Evolutionary conservation across 2,329 filamentous ascomycete species (phyloP).

Genomic region (Exophiala bonariae): DNA sequence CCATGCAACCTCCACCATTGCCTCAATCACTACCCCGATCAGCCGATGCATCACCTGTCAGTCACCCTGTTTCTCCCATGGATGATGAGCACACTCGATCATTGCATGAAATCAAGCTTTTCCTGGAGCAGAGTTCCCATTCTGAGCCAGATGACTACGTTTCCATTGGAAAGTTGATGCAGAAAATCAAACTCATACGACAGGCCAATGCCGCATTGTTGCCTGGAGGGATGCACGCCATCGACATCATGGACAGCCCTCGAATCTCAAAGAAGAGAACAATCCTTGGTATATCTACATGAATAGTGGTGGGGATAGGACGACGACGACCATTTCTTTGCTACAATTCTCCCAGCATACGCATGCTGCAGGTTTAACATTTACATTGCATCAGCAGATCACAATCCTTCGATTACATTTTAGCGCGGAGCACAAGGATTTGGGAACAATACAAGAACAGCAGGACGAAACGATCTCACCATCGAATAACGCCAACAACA

Average conservation of each 20-base stretch:
- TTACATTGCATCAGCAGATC: not conserved
- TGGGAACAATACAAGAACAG: conserved; percentile 8
- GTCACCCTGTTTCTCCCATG: conserved; percentile 61
- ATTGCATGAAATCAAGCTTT: conserved; percentile 76
- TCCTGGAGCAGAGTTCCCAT: conserved; percentile 73
- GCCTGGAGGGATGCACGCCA: conserved; percentile 44
- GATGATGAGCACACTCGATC: conserved; percentile 84
- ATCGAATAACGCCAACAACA: conserved; percentile 8
- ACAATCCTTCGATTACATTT: conserved; percentile 19
- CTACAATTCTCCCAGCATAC: conserved; percentile 10
- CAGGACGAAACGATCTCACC: conserved; percentile 6
- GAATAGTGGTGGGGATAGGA: not conserved
- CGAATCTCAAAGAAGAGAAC: conserved; percentile 47
- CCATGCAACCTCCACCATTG: conserved; percentile 40
- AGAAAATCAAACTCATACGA: conserved; percentile 75
- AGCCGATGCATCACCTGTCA: conserved; percentile 49
- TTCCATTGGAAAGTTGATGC: conserved; percentile 76
- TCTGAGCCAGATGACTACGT: conserved; percentile 76
- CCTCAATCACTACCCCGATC: conserved; percentile 42
- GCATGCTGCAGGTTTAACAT: not conserved
- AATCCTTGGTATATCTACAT: conserved; percentile 39
- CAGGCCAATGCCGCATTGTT: conserved; percentile 34
- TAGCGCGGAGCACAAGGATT: conserved; percentile 14
- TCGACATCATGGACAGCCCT: conserved; percentile 43
- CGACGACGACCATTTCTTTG: conserved; percentile 1